Base-by-base conservation (phyloP, 441 rosid species). In the Populus tomentosa region DNA sequence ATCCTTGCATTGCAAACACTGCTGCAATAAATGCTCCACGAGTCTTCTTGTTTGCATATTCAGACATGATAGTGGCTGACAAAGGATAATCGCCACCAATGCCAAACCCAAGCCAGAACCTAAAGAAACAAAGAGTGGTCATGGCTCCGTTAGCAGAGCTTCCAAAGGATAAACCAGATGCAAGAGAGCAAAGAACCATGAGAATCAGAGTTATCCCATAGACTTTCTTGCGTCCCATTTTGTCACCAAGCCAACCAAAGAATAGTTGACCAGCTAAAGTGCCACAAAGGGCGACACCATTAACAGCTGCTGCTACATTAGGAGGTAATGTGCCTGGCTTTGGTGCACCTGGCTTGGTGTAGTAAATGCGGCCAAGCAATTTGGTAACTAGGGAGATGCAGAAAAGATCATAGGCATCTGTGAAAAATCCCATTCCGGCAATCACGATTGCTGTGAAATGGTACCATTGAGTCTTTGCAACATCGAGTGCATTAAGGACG, bases 31-130 rank as follows among this genome's bases (percentile, higher is more conserved):
- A 92, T 4, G 95, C 95, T 5, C 94, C 97, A 10, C 97, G 90
- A 18, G 97, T 92, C 76, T 85, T 92, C 81, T 92, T 90, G 73
- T 92, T 92, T 5, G 97, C 90, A 69, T 91, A 92, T 75, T 92
- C 97, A 0, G 97, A 92, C 97, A 89, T 91, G 76, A 92, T 92
- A 4, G 95, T 92, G 16, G 97, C 97, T 2, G 95, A 92, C 30
- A 90, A 81, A 3, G 95, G 97, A 77, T 92, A 90, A 69, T 92
- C 97, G 5, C 97, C 97, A 13, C 97, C 95, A 1, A 92, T 92
- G 23, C 97, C 97, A 26, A 92, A 92, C 16, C 97, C 97, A 20
- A 92, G 95, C 97, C 97, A 90, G 85, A 92, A 92, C 50, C 97
- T 85, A 83, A 92, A 92, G 84, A 92, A 92, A 77, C 97, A 92